Evolutionary conservation across 169 alveolate genomes (phyloP).

Genomic region (Besnoitia besnoiti): DNA sequence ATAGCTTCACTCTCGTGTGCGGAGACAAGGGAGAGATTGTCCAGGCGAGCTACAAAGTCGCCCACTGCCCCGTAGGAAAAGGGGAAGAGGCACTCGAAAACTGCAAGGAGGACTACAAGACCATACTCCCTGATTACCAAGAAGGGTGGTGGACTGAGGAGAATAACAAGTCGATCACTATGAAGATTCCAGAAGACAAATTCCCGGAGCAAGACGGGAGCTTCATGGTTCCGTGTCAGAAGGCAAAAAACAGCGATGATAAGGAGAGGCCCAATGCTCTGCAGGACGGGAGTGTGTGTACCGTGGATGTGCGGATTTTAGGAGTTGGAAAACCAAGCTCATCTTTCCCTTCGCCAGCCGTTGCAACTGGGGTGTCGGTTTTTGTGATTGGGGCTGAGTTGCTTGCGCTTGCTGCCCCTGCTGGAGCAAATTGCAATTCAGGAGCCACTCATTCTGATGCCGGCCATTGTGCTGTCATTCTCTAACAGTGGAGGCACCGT

Average conservation of each 20-base stretch:
- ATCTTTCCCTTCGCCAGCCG: too few species aligned
- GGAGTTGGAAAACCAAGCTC: too few species aligned
- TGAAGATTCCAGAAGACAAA: neutral
- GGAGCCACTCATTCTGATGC: too few species aligned
- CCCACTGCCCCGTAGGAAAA: neutral
- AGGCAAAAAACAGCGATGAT: neutral
- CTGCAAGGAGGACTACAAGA: neutral
- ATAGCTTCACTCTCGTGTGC: neutral
- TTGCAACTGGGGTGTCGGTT: too few species aligned
- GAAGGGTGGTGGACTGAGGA: neutral
- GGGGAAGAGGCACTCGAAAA: neutral
- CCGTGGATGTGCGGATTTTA: neutral
- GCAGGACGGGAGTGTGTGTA: neutral
- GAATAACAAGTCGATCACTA: neutral
- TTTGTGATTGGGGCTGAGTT: too few species aligned
- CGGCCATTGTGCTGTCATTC: too few species aligned
- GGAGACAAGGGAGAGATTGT: neutral
- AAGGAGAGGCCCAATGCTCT: neutral
- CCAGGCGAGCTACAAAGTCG: neutral
- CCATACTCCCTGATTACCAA: neutral
- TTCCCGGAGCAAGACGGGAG: neutral
- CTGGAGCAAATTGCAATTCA: too few species aligned
- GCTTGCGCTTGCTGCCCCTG: too few species aligned
- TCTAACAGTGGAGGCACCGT: too few species aligned
- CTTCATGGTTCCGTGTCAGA: neutral